These are phyloP conservation scores for Salmacisia buchloeana DNA, from an alignment of 1,284 basidiomycete genomes.

Conservation along the genomic window DNA sequence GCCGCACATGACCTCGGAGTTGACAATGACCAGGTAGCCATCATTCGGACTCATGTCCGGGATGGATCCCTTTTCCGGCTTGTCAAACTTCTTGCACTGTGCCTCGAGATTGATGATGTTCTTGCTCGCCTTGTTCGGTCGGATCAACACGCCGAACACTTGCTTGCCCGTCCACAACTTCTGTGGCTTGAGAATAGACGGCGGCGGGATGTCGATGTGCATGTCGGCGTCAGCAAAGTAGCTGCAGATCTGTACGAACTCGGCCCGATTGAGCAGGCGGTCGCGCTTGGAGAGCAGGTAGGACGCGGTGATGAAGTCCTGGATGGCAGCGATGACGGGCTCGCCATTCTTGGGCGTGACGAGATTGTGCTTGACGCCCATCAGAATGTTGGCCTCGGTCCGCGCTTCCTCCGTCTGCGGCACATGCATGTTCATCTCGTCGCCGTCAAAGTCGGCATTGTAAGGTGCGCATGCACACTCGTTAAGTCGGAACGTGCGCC, in stretches of 20 bases:
- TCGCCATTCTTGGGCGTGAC: conserved; percentile 59
- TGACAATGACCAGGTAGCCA: conserved; percentile 93
- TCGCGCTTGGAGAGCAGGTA: conserved; percentile 90
- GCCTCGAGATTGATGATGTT: conserved; percentile 87
- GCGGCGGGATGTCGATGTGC: conserved; percentile 91
- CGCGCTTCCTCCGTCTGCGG: conserved; percentile 98
- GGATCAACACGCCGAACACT: conserved; percentile 92
- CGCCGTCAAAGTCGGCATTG: conserved; percentile 99
- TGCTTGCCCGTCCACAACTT: conserved; percentile 98
- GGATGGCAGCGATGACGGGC: conserved; percentile 49
- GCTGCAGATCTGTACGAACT: conserved; percentile 94
- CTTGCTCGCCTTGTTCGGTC: conserved; percentile 74
- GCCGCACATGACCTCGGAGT: conserved; percentile 98
- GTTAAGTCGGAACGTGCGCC: conserved; percentile 94
- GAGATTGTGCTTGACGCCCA: conserved; percentile 95
- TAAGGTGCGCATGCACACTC: conserved; percentile 99
- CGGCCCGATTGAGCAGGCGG: conserved; percentile 84
- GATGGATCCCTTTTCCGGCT: conserved; percentile 62
- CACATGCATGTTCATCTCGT: conserved; percentile 98
- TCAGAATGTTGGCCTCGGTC: conserved; percentile 92
- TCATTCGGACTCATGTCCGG: conserved; percentile 91
- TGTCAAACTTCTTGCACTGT: conserved; percentile 88
- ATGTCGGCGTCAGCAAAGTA: conserved; percentile 87
- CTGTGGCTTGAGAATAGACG: conserved; percentile 86
- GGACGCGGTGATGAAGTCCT: conserved; percentile 59